Evolutionary conservation across 1,284 basidiomycete genomes (phyloP).

Genomic region (Salmacisia buchloeana): DNA sequence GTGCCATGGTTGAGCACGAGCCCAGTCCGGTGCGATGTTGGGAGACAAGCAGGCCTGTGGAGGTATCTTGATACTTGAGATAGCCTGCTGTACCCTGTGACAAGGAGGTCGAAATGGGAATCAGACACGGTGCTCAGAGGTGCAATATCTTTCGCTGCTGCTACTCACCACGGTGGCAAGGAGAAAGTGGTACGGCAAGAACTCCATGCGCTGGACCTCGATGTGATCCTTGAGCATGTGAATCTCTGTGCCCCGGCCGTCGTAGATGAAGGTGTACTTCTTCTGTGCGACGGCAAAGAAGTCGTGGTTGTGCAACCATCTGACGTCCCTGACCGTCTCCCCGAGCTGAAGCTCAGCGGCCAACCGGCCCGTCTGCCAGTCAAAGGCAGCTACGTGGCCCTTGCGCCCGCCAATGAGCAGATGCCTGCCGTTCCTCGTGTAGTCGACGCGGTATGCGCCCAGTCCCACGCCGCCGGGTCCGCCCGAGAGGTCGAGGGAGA

Average conservation of each 20-base stretch:
- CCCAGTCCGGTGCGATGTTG: conserved; percentile 70
- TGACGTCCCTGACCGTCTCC: conserved; percentile 86
- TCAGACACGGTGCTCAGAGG: not conserved
- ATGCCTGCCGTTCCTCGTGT: conserved; percentile 83
- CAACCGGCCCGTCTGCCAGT: conserved; percentile 83
- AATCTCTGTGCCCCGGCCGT: conserved; percentile 85
- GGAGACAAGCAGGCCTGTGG: conserved; percentile 78
- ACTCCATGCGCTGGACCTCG: conserved; percentile 85
- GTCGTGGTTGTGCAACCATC: conserved; percentile 85
- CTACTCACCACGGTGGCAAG: conserved; percentile 71
- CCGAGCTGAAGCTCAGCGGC: conserved; percentile 82
- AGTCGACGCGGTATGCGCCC: conserved; percentile 74
- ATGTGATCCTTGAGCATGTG: conserved; percentile 70
- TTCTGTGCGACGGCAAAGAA: conserved; percentile 94
- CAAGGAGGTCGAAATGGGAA: not conserved
- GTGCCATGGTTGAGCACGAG: conserved; percentile 76
- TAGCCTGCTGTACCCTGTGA: conserved; percentile 75
- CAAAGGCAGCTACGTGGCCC: conserved; percentile 90
- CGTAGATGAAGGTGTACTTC: conserved; percentile 94
- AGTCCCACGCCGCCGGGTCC: conserved; percentile 35
- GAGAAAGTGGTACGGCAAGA: conserved; percentile 92
- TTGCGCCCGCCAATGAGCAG: conserved; percentile 58
- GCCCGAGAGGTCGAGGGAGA: conserved; percentile 77
- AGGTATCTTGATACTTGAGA: conserved; percentile 94
- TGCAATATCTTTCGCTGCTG: not conserved